Conservation (phyloP, 495 filamentous ascomycete genomes). For the Aspergillus ostianus region DNA sequence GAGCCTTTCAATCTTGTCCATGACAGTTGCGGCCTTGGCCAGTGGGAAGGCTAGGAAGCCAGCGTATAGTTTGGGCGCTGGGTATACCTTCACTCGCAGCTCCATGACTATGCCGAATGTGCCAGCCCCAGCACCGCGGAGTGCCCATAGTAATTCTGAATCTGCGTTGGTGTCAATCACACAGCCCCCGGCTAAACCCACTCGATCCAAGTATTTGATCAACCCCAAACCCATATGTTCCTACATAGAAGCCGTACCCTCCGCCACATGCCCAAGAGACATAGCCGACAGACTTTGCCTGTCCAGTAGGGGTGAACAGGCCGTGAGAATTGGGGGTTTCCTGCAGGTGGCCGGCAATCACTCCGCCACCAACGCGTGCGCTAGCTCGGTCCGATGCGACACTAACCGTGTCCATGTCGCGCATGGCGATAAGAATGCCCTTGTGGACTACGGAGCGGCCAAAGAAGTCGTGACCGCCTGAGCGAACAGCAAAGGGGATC, state of each 20-base stretch:
- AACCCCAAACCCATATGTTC: constrained; percentile 33
- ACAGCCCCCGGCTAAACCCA: constrained; percentile 32
- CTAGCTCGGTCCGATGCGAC: constrained; percentile 22
- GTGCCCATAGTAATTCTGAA: constrained; percentile 24
- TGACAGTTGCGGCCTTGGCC: constrained; percentile 15
- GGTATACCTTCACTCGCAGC: constrained; percentile 36
- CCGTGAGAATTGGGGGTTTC: constrained; percentile 7
- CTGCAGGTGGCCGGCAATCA: constrained; percentile 10
- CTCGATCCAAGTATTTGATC: constrained; percentile 39
- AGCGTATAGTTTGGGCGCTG: constrained; percentile 10
- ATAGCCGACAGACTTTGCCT: constrained; percentile 25
- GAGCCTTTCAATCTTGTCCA: constrained; percentile 12
- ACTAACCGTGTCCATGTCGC: constrained; percentile 32
- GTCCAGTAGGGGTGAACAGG: constrained; percentile 15
- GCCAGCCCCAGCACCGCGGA: constrained; percentile 36
- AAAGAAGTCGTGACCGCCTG: constrained; percentile 37
- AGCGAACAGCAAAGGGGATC: constrained; percentile 32
- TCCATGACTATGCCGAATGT: constrained; percentile 40
- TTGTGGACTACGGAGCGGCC: constrained; percentile 24
- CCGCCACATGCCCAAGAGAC: constrained; percentile 39
- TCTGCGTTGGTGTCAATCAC: constrained; percentile 32
- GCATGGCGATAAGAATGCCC: constrained; percentile 38
- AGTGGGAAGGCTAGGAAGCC: constrained; percentile 13
- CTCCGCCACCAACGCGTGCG: constrained; percentile 38
- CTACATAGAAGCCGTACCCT: constrained; percentile 37